Evolutionary conservation across 768 basidiomycete species (phyloP).

Genomic region (Boletales sp.): DNA sequence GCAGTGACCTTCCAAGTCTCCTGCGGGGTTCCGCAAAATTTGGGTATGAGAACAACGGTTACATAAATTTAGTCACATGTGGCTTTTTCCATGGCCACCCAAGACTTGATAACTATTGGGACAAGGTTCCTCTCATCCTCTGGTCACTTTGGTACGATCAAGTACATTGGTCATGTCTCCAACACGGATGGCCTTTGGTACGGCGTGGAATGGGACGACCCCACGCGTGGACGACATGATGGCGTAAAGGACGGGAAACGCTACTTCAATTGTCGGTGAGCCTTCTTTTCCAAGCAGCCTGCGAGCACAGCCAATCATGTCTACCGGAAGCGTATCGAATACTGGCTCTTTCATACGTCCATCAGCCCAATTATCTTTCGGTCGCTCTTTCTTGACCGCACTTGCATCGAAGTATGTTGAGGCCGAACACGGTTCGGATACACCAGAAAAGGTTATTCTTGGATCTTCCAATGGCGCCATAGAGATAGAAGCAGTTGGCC

Average conservation of each 20-base stretch:
- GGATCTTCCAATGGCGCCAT: constrained; percentile 84
- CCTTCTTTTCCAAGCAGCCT: constrained; percentile 8
- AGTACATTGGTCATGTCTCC: constrained; percentile 61
- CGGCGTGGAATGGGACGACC: constrained; percentile 98
- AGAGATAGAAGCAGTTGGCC: constrained; percentile 78
- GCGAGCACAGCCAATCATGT: constrained; percentile 4
- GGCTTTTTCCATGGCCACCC: constrained; percentile 5
- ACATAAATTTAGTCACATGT: constrained; percentile 10
- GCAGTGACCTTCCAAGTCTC: too few species aligned
- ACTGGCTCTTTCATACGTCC: constrained; percentile 83
- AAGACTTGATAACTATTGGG: constrained; percentile 36
- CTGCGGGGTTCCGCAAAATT: constrained; percentile 3
- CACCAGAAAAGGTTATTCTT: constrained; percentile 62
- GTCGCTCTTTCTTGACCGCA: constrained; percentile 71
- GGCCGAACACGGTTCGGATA: constrained; percentile 43
- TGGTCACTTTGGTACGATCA: constrained; percentile 64
- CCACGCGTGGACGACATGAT: constrained; percentile 80
- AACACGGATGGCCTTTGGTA: constrained; percentile 73
- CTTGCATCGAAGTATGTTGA: constrained; percentile 79
- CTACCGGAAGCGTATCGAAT: constrained; percentile 45
- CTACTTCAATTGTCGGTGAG: constrained; percentile 79
- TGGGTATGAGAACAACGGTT: constrained; percentile 6
- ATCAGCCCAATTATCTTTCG: constrained; percentile 52
- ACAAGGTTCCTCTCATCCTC: constrained; percentile 50
- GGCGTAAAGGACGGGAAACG: constrained; percentile 72